Conservation (phyloP, 2,329 filamentous ascomycete species). For the Pezicula radicicola region DNA sequence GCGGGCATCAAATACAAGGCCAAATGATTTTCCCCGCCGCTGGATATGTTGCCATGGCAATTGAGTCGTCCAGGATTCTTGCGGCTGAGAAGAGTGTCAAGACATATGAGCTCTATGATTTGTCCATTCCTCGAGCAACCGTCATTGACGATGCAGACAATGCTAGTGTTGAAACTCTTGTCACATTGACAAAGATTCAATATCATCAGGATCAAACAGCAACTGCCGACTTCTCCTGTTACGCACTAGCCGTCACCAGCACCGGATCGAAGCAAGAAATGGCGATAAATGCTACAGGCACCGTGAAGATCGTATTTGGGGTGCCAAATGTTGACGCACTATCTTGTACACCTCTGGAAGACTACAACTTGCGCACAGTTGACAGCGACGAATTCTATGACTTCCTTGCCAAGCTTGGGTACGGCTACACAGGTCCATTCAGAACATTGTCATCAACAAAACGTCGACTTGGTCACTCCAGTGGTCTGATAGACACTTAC, state of each 20-base stretch:
- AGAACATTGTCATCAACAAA: conserved; percentile 6
- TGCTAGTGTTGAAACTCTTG: conserved; percentile 12
- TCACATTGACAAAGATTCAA: conserved; percentile 4
- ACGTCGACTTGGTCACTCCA: conserved; percentile 7
- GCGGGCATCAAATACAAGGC: conserved; percentile 38
- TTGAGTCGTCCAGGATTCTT: conserved; percentile 37
- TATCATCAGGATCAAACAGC: not conserved
- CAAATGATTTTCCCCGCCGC: conserved; percentile 40
- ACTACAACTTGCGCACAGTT: conserved; percentile 7
- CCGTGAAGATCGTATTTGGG: conserved; percentile 1
- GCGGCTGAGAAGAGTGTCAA: not conserved
- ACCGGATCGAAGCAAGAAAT: not conserved
- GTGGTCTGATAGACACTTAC: not conserved
- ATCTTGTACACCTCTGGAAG: not conserved
- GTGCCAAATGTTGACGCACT: conserved; percentile 1
- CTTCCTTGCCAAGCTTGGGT: conserved; percentile 10
- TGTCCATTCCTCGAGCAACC: conserved; percentile 7
- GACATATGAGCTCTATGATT: conserved; percentile 3
- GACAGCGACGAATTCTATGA: conserved; percentile 16
- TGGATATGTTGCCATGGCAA: conserved; percentile 43
- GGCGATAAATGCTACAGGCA: not conserved
- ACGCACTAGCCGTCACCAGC: not conserved
- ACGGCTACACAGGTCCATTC: conserved; percentile 14
- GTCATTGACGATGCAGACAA: conserved; percentile 11
- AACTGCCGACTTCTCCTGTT: conserved; percentile 4